These are phyloP conservation scores for Phytopythium kandeliae DNA, from an alignment of 352 stramenopile genomes.

Conservation along the genomic window DNA sequence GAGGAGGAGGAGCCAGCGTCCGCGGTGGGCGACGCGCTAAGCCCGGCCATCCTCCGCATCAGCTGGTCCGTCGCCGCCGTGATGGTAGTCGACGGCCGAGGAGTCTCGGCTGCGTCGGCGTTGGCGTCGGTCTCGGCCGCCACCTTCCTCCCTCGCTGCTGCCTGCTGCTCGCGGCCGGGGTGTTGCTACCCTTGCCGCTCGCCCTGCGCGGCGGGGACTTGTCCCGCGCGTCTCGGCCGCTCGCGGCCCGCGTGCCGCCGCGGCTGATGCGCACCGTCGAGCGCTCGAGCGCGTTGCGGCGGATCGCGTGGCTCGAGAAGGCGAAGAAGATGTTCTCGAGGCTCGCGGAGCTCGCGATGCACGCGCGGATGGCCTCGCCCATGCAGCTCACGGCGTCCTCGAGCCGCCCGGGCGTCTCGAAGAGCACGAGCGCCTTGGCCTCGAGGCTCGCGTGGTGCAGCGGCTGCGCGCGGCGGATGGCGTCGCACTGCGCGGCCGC, in stretches of 20 bases:
- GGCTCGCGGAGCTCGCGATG: constrained; percentile 43
- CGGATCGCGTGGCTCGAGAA: constrained; percentile 44
- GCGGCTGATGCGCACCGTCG: constrained; percentile 27
- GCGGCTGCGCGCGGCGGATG: constrained; percentile 31
- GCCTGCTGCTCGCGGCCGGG: background rate
- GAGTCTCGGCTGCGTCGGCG: background rate
- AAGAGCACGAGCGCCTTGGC: constrained; percentile 58
- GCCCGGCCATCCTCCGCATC: background rate
- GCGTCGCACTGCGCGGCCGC: constrained; percentile 52
- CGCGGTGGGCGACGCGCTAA: background rate
- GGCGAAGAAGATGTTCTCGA: constrained; percentile 64
- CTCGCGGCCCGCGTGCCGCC: constrained; percentile 4
- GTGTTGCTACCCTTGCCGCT: background rate
- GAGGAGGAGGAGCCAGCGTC: too few relatives aligned
- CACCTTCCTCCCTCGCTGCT: background rate
- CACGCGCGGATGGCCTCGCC: constrained; percentile 46
- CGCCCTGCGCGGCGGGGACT: background rate
- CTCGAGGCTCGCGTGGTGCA: constrained; percentile 48
- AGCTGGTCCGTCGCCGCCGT: constrained; percentile 6
- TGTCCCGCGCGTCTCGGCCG: too few relatives aligned
- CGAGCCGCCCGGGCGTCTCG: constrained; percentile 26
- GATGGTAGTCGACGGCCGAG: too few relatives aligned
- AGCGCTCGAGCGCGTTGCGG: constrained; percentile 50
- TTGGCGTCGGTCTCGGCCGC: background rate
- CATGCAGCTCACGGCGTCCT: constrained; percentile 54